Base-by-base conservation (phyloP, 768 basidiomycete species). In the Russula emetica region DNA sequence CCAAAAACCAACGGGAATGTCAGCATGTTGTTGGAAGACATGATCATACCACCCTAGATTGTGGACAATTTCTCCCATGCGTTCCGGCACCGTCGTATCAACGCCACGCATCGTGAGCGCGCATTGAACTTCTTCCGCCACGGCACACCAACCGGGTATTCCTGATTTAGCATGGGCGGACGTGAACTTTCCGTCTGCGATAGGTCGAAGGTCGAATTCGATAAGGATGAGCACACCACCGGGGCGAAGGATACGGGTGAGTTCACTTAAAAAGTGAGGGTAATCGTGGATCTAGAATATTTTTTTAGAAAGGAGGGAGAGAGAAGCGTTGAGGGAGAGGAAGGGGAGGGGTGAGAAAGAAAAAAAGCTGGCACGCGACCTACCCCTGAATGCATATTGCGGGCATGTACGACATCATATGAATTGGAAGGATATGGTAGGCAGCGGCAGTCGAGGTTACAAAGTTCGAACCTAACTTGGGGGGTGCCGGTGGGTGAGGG, bases 321-420 rank as follows among this genome's bases (percentile, higher is more conserved):
- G n/a, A 28, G 18, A 9, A 32, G 32, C 8, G 18, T 5, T 2
- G 30, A 1, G 45, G 38, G 32, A 26, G 2, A 20, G 6, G 20
- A 44, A 18, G 4, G 42, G 1, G 5, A 32, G 58, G 56, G 55
- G 61, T 14, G 56, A n/a, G n/a, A n/a, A 57, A n/a, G 0, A 49
- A 62, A 72, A 38, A 67, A 50, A 47, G 54, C 60, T n/a, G 34
- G 66, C 68, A 63, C 50, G 52, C 58, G 60, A 73, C 84, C 72
- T 71, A 86, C 85, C 60, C 87, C 87, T 30, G 80, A 82, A 69
- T 87, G 85, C 71, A 88, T 79, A 40, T 80, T 85, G 58, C 87
- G 83, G 44, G 85, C 86, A 70, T 89, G 87, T 51, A 89, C 79
- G 67, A 89, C 75, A 71, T 89, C 85, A 67, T 88, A 89, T 52